Conservation (phyloP, 768 basidiomycete genomes). For the Terana coerulea region DNA sequence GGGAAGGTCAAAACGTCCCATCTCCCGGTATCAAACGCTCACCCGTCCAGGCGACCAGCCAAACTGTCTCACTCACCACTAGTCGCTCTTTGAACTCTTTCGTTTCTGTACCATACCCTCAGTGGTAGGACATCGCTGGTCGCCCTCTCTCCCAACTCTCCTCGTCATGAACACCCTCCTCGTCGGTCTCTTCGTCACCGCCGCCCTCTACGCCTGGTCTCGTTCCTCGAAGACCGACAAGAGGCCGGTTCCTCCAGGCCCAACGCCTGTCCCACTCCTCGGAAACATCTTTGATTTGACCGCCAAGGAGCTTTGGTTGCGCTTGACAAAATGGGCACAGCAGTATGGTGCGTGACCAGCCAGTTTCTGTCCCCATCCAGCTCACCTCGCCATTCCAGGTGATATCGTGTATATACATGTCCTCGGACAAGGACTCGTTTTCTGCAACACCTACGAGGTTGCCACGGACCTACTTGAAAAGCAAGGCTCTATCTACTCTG, state of each 20-base stretch:
- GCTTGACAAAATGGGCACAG: constrained; percentile 57
- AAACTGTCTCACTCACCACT: background rate
- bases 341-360: constrained; percentile 53
- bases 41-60: background rate
- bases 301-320: constrained; percentile 60
- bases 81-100: constrained; percentile 5
- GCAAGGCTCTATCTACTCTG: constrained; percentile 68
- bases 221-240: constrained; percentile 10
- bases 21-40: background rate
- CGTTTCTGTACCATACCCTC: background rate
- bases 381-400: constrained; percentile 43
- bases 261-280: constrained; percentile 58
- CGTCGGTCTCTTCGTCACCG: constrained; percentile 17
- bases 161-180: constrained; percentile 12
- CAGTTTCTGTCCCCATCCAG: too few relatives aligned
- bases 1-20: background rate
- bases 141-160: background rate
- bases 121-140: background rate
- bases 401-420: constrained; percentile 62
- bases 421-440: constrained; percentile 63
- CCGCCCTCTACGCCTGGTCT: constrained; percentile 13
- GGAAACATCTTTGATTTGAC: constrained; percentile 64
- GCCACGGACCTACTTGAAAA: constrained; percentile 66
- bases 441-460: constrained; percentile 59
- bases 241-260: constrained; percentile 59